Base-by-base conservation (phyloP, 148 eudicot species). In the Pouteria glomerata region DNA sequence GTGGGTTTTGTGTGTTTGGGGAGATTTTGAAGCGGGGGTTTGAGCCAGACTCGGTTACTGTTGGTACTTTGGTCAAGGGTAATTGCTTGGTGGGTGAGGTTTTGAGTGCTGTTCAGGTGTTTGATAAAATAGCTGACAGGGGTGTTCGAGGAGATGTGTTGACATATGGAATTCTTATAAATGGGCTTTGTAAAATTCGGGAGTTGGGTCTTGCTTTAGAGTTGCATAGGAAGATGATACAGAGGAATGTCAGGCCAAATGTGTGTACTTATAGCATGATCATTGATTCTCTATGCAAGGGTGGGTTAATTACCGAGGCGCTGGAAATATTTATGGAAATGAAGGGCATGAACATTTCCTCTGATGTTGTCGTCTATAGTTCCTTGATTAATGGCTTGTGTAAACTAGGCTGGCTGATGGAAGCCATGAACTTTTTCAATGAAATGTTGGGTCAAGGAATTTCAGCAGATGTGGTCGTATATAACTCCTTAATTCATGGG, bases 321-420 rank as follows among this genome's bases (percentile, higher is more conserved):
- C 8, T 68, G 27, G 48, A 60, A 18, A n/a, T 78, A 35, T 73
- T 78, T 33, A n/a, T 50, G 31, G 77, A 75, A 69, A 78, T 82
- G 85, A 61, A 56, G 30, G 66, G 26, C 3, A 61, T 35, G 11
- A 73, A 76, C 6, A 52, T 78, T 53, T 19, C 19, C 39, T 79
- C 79, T 0, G 66, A 82, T 75, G 74, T 75, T 67, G 44, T 78
- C 24, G 55, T 58, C 51, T 82, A 79, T 65, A 74, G 71, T 48
- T 66, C 72, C 24, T 72, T 82, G 74, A 69, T 78, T 19, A 41
- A 75, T 52, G 77, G 82, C 4, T 42, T 82, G 66, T 78, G 85
- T 69, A 58, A 62, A 18, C 41, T 69, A 30, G 75, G 85, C n/a
- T 48, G 64, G 63, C 69, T 73, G 26, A 63, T 56, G 30, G 83